Evolutionary conservation across 225 moss, liverwort and hornwort genomes (phyloP).

Genomic region (Polytrichum formosum): DNA sequence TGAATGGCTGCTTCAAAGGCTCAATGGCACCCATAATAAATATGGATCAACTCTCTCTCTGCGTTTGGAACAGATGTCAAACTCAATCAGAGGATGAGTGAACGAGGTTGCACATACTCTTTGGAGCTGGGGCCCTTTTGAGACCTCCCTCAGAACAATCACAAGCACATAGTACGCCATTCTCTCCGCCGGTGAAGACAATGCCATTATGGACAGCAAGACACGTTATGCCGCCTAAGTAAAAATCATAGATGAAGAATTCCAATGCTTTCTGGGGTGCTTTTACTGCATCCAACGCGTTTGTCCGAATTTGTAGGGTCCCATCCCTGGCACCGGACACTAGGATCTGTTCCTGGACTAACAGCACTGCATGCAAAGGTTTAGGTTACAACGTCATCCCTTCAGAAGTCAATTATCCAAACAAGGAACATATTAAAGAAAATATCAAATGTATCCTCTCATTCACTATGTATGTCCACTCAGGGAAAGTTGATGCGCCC

Average conservation of each 20-base stretch:
- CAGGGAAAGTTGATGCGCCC: too few relatives aligned
- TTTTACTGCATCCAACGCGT: conserved; percentile 55
- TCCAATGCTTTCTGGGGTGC: conserved; percentile 63
- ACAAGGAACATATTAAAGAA: too few relatives aligned
- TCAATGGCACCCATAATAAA: too few relatives aligned
- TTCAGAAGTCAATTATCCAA: background rate
- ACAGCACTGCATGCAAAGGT: conserved; percentile 37
- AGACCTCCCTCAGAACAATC: conserved; percentile 59
- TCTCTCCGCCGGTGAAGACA: conserved; percentile 57
- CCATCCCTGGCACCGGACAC: conserved; percentile 74
- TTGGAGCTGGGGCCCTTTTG: conserved; percentile 3
- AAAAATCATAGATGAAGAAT: conserved; percentile 60
- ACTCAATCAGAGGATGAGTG: conserved; percentile 1
- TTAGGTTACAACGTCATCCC: background rate
- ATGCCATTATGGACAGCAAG: conserved; percentile 44
- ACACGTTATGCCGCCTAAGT: conserved; percentile 60
- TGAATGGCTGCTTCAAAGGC: too few relatives aligned
- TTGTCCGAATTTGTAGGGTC: conserved; percentile 62
- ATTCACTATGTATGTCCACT: too few relatives aligned
- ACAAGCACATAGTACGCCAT: conserved; percentile 61
- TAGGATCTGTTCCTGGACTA: conserved; percentile 55
- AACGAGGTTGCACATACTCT: conserved; percentile 16
- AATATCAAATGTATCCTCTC: too few relatives aligned
- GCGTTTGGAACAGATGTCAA: background rate
- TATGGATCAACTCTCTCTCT: too few relatives aligned